Evolutionary conservation across 2,329 filamentous ascomycete genomes (phyloP), one percentile per base, ranked within the genome.

Genomic region (Aspergillus quadricinctus): DNA sequence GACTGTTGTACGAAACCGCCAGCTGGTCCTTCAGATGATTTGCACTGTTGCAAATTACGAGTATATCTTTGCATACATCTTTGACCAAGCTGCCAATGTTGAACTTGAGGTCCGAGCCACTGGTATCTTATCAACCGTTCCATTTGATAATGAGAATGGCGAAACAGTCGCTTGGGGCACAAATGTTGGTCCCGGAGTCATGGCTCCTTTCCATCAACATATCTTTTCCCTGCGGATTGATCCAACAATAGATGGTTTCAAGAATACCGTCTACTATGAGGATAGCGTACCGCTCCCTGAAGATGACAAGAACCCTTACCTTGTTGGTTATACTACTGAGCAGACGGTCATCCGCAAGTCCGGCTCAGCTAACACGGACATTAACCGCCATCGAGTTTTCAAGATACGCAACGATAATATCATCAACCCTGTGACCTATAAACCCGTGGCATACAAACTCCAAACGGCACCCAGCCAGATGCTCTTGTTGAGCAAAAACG

Each of bases 21-120:
- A 89, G 67, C 73, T 89, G 3, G 85, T 89, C 0, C 68, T 89
- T 5, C 87, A 89, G 67, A 83, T 82, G 64, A 89, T 89, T 69
- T 87, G 88, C 72, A 89, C 86, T 0, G 84, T 89, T 4, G 80
- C 84, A 10, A 89, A 89, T 72, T 89, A 89, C 71, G 87, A 89
- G 66, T 89, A 89, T 67, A 88, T 89, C 63, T 79, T 89, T 40
- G 85, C 86, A 2, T 89, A 86, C 72, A 82, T 86, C 52, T 88
- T 89, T 75, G 87, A 88, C 69, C 87, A 89, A 68, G 86, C 86
- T 2, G 87, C 84, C 54, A 85, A 87, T 64, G 67, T 89, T 49
- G 79, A 79, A 61, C 86, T 88, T 65, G 87, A 89, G 68, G 83
- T 88, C 46, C 82, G 85, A 37, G 86, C 86, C 17, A 89, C 86